Evolutionary conservation across 805 yeast genomes (phyloP).

Genomic region (Tetrapisispora arboricola): DNA sequence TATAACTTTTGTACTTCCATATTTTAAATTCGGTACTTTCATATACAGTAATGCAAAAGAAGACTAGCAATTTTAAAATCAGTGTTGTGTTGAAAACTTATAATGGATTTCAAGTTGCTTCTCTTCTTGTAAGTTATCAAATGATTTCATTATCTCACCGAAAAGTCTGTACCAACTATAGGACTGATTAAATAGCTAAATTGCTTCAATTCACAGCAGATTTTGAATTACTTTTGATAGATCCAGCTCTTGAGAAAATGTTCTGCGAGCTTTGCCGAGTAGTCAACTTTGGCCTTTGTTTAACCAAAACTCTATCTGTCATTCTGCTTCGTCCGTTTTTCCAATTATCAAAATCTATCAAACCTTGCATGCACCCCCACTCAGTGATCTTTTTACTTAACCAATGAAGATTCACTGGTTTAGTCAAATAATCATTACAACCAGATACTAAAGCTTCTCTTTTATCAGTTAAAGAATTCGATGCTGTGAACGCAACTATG

Average conservation of each 20-base stretch:
- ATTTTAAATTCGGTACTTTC: background rate
- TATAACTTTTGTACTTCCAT: background rate
- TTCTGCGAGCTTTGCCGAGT: slow-evolving; percentile 1
- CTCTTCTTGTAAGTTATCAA: too few species aligned
- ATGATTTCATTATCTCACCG: too few species aligned
- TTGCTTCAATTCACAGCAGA: background rate
- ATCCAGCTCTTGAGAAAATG: background rate
- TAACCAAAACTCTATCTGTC: slow-evolving; percentile 26
- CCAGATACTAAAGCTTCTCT: slow-evolving; percentile 93
- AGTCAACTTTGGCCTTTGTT: slow-evolving; percentile 8
- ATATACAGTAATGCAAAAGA: background rate
- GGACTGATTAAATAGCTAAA: too few species aligned
- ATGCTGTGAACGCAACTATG: slow-evolving; percentile 93
- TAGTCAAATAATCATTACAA: slow-evolving; percentile 91
- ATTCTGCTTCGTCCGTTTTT: slow-evolving; percentile 37
- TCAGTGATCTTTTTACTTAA: slow-evolving; percentile 85
- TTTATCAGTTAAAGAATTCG: slow-evolving; percentile 74
- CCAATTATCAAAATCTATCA: slow-evolving; percentile 94
- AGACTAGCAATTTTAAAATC: background rate
- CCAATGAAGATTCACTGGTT: slow-evolving; percentile 94
- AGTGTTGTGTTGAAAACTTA: too few species aligned
- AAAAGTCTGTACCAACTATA: too few species aligned
- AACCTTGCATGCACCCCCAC: slow-evolving; percentile 99
- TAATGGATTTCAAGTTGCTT: too few species aligned
- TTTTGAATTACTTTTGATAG: slow-evolving; percentile 1